Base-by-base conservation (phyloP, 495 filamentous ascomycete species). In the Staphylotrichum tortipilum region DNA sequence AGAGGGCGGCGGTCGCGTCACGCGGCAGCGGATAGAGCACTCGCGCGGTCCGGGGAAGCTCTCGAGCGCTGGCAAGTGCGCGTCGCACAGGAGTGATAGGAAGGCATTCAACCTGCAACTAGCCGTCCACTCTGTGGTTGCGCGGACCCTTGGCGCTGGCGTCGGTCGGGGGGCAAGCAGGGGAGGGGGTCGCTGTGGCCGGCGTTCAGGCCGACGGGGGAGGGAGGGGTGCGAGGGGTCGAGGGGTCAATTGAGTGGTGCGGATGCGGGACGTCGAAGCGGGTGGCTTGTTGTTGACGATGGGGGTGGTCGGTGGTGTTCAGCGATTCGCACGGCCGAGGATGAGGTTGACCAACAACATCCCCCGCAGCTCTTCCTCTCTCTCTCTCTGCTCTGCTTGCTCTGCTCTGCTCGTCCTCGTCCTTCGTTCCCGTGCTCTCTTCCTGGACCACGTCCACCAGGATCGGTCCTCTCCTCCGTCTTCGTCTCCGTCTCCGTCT, bases 21-120 rank as follows among this genome's bases (percentile, higher is more conserved):
- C 63, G 65, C 68, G 67, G 59, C 61, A 64, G 63, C 68, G 70
- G 70, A 67, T 71, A 67, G 63, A 58, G 70, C 66, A 70, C 70
- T 60, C 19, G 47, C 11, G 42, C 37, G 44, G 55, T 35, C 54
- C 28, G 48, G 48, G 41, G 47, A 37, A 37, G 48, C 18, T 52
- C 24, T 55, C 39, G 51, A 53, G 52, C 52, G 52, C 52, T 57
- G 47, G 53, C 43, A 50, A 31, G 36, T 55, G 57, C 37, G 52
- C 23, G 53, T 53, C 48, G 53, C 38, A 57, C 55, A 50, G 47
- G 31, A 52, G 58, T 61, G 54, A 58, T 59, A 61, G 58, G 52
- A 60, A 49, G 53, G 57, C 43, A 56, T 54, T 43, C 57, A 58
- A 34, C 44, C 56, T 66, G 65, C 63, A 64, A 40, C 47, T 60